These are phyloP conservation scores for Leishmania tropica DNA, from an alignment of 208 protist species.

Conservation along the genomic window DNA sequence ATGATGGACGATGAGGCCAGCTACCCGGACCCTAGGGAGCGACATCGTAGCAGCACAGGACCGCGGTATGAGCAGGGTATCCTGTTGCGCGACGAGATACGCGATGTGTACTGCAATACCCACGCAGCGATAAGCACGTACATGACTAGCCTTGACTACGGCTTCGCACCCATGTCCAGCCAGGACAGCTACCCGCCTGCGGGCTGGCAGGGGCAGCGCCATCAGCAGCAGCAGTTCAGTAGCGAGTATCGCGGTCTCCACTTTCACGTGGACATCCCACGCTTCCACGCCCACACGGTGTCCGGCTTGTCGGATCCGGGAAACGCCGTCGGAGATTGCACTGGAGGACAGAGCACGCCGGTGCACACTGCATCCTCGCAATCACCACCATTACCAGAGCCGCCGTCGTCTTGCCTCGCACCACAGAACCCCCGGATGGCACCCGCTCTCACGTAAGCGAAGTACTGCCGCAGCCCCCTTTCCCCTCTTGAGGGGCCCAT, in stretches of 20 bases:
- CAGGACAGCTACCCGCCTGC: background rate
- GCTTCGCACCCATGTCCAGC: background rate
- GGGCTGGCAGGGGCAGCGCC: background rate
- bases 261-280: conserved; percentile 26
- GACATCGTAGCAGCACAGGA: background rate
- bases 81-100: conserved; percentile 29
- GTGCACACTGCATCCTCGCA: background rate
- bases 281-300: conserved; percentile 18
- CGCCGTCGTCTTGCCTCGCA: background rate
- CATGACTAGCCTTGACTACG: conserved; percentile 39
- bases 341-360: background rate
- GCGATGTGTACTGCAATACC: conserved; percentile 29
- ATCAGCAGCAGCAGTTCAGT: conserved; percentile 14
- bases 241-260: conserved; percentile 32
- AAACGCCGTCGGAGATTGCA: background rate
- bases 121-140: conserved; percentile 27
- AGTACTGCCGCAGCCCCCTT: background rate
- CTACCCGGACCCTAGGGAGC: background rate
- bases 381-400: background rate
- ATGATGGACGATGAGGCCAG: background rate
- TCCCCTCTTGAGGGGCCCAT: background rate
- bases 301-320: background rate
- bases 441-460: background rate
- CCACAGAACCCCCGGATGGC: background rate
- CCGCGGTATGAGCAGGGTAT: background rate